Evolutionary conservation across 768 basidiomycete species (phyloP), one percentile per base, ranked within the genome.

Genomic region (Kwoniella bestiolae): DNA sequence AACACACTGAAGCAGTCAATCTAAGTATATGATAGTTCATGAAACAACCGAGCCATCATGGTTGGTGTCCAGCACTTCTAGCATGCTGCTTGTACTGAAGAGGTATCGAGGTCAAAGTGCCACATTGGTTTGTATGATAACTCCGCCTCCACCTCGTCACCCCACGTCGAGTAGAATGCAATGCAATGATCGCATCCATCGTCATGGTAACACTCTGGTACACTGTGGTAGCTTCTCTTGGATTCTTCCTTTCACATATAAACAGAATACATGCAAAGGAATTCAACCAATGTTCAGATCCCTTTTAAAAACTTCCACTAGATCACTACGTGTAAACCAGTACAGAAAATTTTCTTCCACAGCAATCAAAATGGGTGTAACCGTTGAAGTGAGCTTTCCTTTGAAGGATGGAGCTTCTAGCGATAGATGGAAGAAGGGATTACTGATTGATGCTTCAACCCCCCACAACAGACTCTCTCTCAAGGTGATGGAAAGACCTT

Each of bases 401-500:
- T 26, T 11, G 21, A 8, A 11, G n/a, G 23, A 21, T 28, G 47
- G 16, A 49, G 16, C 47, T 21, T n/a, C 23, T 28, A 21, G 47
- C 47, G n/a, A n/a, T n/a, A n/a, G n/a, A n/a, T n/a, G n/a, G n/a
- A 16, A 47, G 18, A 47, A 5, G 46, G 46, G 18, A 47, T 56
- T 9, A 28, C 23, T 21, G 2, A 49, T 23, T 11, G 11, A 5
- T 23, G 18, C 11, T 21, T 49, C 14, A 6, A 44, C 21, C 32
- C 14, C 16, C 49, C 23, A 14, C 11, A 16, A 38, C 53, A 79
- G 75, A 69, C 62, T 47, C 69, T 80, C 67, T 61, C 73, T 41
- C 60, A 75, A 60, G 79, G 79, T 60, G 78, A 81, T 67, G 79
- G 79, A 44, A 72, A 77, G 71, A 77, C 47, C 71, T 81, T 79